Evolutionary conservation across 2,329 filamentous ascomycete species (phyloP).

Genomic region (Hypoxylon sp.): DNA sequence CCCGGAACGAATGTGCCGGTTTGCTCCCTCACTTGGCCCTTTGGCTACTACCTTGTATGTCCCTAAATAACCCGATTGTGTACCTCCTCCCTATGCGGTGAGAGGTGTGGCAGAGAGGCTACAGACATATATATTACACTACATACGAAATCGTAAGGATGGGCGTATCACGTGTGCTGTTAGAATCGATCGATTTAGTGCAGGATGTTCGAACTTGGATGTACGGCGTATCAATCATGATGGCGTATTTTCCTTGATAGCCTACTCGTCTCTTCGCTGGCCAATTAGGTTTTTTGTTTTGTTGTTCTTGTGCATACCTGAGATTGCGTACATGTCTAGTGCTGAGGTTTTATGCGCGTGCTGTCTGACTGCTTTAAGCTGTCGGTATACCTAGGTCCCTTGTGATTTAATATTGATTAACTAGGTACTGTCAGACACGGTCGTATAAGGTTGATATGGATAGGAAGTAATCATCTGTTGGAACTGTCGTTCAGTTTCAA

Average conservation of each 20-base stretch:
- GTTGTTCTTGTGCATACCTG: neutral
- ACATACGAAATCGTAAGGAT: neutral
- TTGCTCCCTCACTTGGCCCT: neutral
- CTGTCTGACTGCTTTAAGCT: neutral
- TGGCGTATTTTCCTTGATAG: neutral
- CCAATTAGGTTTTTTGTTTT: slow-evolving; percentile 4
- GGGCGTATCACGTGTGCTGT: neutral
- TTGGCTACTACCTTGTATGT: neutral
- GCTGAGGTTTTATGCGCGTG: slow-evolving; percentile 3
- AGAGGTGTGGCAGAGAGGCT: neutral
- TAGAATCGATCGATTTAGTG: slow-evolving; percentile 11
- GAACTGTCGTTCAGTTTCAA: neutral
- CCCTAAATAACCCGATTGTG: slow-evolving; percentile 3
- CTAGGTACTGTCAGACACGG: too few species aligned
- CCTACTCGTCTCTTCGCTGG: neutral
- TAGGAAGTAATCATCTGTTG: neutral
- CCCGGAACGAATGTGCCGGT: neutral
- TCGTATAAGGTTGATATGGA: too few species aligned
- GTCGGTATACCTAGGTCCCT: too few species aligned
- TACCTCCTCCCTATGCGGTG: slow-evolving; percentile 1
- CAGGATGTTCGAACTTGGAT: neutral
- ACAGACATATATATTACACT: slow-evolving; percentile 1
- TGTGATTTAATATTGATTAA: too few species aligned
- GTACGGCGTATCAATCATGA: neutral
- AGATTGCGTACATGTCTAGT: slow-evolving; percentile 5